Base-by-base conservation (phyloP, 495 filamentous ascomycete genomes). In the Astrocystis sublimbata region DNA sequence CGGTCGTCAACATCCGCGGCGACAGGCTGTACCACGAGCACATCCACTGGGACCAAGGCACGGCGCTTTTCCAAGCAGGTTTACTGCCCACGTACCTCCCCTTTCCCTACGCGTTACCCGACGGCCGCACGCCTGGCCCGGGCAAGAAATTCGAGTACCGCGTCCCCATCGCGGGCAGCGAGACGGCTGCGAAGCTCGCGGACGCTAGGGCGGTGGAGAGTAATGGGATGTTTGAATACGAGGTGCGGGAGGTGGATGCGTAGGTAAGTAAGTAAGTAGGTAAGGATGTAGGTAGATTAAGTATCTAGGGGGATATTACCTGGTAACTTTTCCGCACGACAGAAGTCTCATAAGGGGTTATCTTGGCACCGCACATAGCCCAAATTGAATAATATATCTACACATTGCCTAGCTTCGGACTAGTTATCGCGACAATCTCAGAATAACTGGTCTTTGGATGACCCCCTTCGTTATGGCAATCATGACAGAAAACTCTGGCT, bases 1-100 rank as follows among this genome's bases (percentile, higher is more conserved):
- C 82, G 63, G 87, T 96, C 10, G 88, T 94, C 28, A 87, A 87
- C 60, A 76, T 94, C 51, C 80, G 91, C 13, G 90, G 84, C 2
- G 89, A 89, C 4, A 85, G 85, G 51, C 76, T 96, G 4, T 92
- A 86, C 68, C 87, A 90, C 54, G 92, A 97, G 73, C 88, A 93
- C 66, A 86, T 93, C 17, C 88, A 89, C 64, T 97, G 92, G 92
- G 92, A 96, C 68, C 92, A 96, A 71, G 91, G 89, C 1, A 88
- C 84, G 15, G 88, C 93, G 2, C 74, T 97, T 0, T 81, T 88
- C 19, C 92, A 96, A 73, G 74, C 91, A 0, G 91, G 91, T 0
- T 69, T 96, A 47, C 68, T 96, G 38, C 80, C 87, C 68, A 65
- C 88, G 78, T 73, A 83, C 74, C 67, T 78, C 6, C 79, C 81